Base-by-base conservation (phyloP, 306 rosid genomes). In the Quillaja saponaria region DNA sequence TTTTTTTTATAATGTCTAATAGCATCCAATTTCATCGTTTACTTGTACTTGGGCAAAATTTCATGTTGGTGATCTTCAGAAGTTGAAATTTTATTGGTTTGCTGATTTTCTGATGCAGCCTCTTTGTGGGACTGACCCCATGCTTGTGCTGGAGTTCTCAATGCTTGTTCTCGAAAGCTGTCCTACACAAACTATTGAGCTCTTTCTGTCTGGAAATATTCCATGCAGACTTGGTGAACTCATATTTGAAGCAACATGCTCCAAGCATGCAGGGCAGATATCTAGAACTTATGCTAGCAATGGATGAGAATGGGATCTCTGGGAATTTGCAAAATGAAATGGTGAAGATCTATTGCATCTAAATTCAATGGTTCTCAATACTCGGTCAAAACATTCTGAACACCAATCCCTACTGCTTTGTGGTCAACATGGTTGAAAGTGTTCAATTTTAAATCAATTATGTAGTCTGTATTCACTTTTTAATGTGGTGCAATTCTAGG, bases 91-190 rank as follows among this genome's bases (percentile, higher is more conserved):
- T 69, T 65, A 39, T 60, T 52, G 8, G 44, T 67, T 74, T 78
- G 72, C 33, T 37, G 61, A 63, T 56, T 75, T 82, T 76, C 61
- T 76, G 69, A 62, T 85, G 89, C 95, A 94, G 97, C 88, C 91
- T 34, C 84, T 94, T 5, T 83, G 99, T 78, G 91, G 75, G 65
- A 75, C 95, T 55, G 97, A 94, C 71, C 97, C 99, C 71, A 87
- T 94, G 61, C 91, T 94, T 71, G 99, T 89, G 66, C 74, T 94
- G 65, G 97, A 94, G 78, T 87, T 78, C 79, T 94, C 99, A 5
- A 87, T 86, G 95, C 95, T 76, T 69, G 96, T 94, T 78, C 95
- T 94, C 48, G 99, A 94, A 82, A 87, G 95, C 73, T 90, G 99
- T 76, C 99, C 99, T 49, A 71, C 89, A 3, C 95, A 94, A 75